These are phyloP conservation scores for Phaffia australis DNA, from an alignment of 768 basidiomycete species.

Conservation along the genomic window DNA sequence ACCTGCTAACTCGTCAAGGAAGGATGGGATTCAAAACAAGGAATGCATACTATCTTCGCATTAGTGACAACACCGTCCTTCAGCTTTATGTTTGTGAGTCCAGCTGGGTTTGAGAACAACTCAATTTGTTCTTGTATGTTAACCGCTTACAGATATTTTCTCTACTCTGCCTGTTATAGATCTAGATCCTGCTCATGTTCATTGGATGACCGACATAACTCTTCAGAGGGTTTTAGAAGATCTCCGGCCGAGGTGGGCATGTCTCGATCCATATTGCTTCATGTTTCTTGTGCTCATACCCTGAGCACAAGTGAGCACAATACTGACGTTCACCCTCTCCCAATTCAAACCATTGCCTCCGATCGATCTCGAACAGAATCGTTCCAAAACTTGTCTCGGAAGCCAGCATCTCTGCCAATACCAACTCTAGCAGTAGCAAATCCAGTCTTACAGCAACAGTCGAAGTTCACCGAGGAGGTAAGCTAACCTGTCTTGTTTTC, in stretches of 20 bases:
- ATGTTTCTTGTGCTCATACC: neutral
- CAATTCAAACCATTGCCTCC: neutral
- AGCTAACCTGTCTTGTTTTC: neutral
- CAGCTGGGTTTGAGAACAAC: neutral
- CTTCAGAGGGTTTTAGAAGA: slow-evolving; percentile 19
- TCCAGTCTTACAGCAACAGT: slow-evolving; percentile 1
- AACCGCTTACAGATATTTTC: neutral
- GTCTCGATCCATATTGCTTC: neutral
- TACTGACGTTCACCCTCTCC: neutral
- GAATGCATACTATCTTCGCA: slow-evolving; percentile 23
- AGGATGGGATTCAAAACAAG: slow-evolving; percentile 16
- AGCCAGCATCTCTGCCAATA: neutral
- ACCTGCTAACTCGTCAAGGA: too few relatives aligned
- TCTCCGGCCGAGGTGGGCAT: slow-evolving; percentile 8
- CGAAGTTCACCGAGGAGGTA: slow-evolving; percentile 15
- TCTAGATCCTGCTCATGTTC: slow-evolving; percentile 12
- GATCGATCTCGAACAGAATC: slow-evolving; percentile 4
- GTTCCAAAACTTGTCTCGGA: slow-evolving; percentile 12
- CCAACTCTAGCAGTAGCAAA: neutral
- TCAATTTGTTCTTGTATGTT: neutral
- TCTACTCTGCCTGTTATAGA: neutral
- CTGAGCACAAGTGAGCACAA: neutral
- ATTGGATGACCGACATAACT: slow-evolving; percentile 23
- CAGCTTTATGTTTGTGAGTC: slow-evolving; percentile 15
- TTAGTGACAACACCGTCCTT: slow-evolving; percentile 19